Base-by-base conservation (phyloP, 306 rosid genomes). In the Dalbergia cochinchinensis region DNA sequence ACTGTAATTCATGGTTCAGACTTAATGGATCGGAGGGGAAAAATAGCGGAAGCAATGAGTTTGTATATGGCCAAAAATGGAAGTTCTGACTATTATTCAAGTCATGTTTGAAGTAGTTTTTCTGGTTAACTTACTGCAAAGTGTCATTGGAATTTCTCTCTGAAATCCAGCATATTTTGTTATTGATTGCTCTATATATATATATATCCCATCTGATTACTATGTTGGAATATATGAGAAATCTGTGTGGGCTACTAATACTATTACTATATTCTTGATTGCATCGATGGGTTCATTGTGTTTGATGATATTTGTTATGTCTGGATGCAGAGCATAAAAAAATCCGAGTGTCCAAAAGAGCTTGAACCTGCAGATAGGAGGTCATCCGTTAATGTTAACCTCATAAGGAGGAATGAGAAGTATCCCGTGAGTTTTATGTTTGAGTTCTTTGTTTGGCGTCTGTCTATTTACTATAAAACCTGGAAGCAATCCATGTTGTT, bases 291-390 rank as follows among this genome's bases (percentile, higher is more conserved):
- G 19, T 79, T 53, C 47, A 33, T 37, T 11, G 33, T 71, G 53
- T 78, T 79, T 51, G 26, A 15, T 62, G 70, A 39, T 18, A 16
- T 20, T 26, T 73, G 75, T 73, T 22, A 33, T 79, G 57, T 84
- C 76, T 60, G 26, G 55, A 70, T 54, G 78, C 91, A 92, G 97
- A 92, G 95, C 76, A 89, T 92, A 73, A 85, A 83, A 74, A 92
- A 82, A 54, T 92, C 97, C 1, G 91, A 89, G 82, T 90, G 95
- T 76, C 97, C 97, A 34, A 86, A 78, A 83, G 97, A 92, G 86
- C 86, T 92, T 12, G 97, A 92, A 83, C 97, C 95, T 61, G 92
- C 83, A 39, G 90, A 86, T 76, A 86, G 89, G 82, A 83, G 83
- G 88, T 76, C 92, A 50, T 71, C 90, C 34, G 93, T 92, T 33